Conservation (phyloP, 768 basidiomycete genomes). For the Russula earlei region DNA sequence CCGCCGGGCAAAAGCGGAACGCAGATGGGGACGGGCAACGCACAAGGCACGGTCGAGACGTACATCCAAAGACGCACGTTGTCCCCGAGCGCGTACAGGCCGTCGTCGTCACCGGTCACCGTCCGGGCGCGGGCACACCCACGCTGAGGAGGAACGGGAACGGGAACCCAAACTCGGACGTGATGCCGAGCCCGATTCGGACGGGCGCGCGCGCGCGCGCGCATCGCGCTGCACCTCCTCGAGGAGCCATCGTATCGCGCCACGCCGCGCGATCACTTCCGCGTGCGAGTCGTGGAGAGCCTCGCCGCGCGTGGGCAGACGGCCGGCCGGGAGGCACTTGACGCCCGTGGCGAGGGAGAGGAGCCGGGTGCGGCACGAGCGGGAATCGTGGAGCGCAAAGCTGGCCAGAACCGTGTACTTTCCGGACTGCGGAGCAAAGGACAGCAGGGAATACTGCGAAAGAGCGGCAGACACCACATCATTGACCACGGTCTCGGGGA, state of each 20-base stretch:
- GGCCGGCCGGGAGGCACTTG: slow-evolving; percentile 65
- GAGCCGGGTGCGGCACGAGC: slow-evolving; percentile 33
- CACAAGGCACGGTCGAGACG: slow-evolving; percentile 63
- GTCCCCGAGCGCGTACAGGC: slow-evolving; percentile 37
- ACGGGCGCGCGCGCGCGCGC: slow-evolving; percentile 11
- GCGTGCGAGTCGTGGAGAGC: slow-evolving; percentile 85
- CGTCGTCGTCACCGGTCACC: too few species aligned
- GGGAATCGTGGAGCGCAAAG: slow-evolving; percentile 38
- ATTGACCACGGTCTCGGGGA: slow-evolving; percentile 13
- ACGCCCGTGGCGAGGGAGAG: slow-evolving; percentile 76
- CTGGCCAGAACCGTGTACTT: slow-evolving; percentile 59
- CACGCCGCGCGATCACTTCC: slow-evolving; percentile 81
- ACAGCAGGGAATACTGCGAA: slow-evolving; percentile 35
- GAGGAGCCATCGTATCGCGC: slow-evolving; percentile 69
- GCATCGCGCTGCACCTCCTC: slow-evolving; percentile 47
- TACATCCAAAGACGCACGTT: slow-evolving; percentile 57
- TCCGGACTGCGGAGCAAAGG: slow-evolving; percentile 40
- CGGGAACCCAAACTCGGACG: too few species aligned
- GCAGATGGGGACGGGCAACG: neutral
- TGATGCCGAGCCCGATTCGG: too few species aligned
- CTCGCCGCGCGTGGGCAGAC: slow-evolving; percentile 62
- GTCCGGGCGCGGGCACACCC: slow-evolving; percentile 32
- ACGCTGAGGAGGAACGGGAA: slow-evolving; percentile 30
- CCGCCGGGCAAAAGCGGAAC: too few species aligned
- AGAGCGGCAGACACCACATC: slow-evolving; percentile 33